phyloP scores from a whole-genome alignment of 768 basidiomycete species.

The Suillus weaverae region DNA sequence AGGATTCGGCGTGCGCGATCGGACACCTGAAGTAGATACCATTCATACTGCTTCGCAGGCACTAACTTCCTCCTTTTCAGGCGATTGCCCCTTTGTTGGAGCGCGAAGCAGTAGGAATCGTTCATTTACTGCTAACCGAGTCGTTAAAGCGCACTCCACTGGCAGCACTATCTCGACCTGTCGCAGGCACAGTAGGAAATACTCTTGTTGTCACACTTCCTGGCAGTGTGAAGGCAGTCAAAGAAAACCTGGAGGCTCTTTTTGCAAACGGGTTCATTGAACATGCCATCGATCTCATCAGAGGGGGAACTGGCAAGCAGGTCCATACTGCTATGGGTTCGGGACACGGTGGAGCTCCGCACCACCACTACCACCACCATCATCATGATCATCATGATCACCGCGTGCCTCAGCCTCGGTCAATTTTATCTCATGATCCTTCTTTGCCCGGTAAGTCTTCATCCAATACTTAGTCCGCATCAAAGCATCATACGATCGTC shows the following conservation, averaged over 20 bases:
- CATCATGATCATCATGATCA: conserved; percentile 45
- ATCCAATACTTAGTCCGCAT: not conserved
- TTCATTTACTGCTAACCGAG: conserved; percentile 66
- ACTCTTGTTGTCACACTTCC: conserved; percentile 81
- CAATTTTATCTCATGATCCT: conserved; percentile 67
- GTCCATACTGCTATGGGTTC: conserved; percentile 55
- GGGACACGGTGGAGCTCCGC: conserved; percentile 27
- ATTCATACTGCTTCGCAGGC: not conserved
- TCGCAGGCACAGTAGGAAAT: conserved; percentile 69
- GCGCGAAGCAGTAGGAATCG: conserved; percentile 67
- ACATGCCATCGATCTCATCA: conserved; percentile 73
- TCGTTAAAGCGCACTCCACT: conserved; percentile 76
- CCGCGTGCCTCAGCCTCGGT: conserved; percentile 53
- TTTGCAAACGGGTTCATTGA: conserved; percentile 56
- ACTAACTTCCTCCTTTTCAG: conserved; percentile 31
- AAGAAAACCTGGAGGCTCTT: conserved; percentile 69
- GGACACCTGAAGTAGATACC: conserved; percentile 72
- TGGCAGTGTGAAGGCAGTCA: conserved; percentile 83
- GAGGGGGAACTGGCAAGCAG: conserved; percentile 61
- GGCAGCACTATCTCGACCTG: conserved; percentile 79
- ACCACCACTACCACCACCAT: conserved; percentile 35
- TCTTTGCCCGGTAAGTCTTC: conserved; percentile 56
- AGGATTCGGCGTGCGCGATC: conserved; percentile 78
- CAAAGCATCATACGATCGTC: not conserved
- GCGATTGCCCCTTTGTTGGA: conserved; percentile 65